A percentile compares a stretch with the other conserved stretches of the same genome.
Conservation (phyloP, 768 basidiomycete genomes). For the Scleroderma citrinum region DNA sequence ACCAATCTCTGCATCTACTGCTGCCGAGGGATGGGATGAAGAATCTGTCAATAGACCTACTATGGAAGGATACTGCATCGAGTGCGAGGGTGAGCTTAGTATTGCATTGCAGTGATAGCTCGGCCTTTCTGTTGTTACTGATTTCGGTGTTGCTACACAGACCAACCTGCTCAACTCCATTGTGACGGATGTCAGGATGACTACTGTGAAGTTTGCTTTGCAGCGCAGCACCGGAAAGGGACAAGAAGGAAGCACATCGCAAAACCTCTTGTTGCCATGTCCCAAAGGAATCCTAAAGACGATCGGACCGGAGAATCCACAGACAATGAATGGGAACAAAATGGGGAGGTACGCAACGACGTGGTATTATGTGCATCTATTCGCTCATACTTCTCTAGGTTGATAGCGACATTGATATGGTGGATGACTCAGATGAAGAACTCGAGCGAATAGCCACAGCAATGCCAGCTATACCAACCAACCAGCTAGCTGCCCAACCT, state of each 20-base stretch:
- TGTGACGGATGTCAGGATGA: slow-evolving; percentile 69
- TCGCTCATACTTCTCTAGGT: slow-evolving; percentile 15
- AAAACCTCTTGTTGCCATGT: slow-evolving; percentile 36
- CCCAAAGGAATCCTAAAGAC: slow-evolving; percentile 6
- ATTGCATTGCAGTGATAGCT: background rate
- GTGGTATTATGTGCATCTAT: background rate
- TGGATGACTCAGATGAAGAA: slow-evolving; percentile 29
- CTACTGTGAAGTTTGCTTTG: slow-evolving; percentile 84
- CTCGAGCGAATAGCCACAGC: slow-evolving; percentile 32
- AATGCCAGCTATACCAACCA: slow-evolving; percentile 13
- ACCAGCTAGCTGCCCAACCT: slow-evolving; percentile 52
- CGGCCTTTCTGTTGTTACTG: background rate
- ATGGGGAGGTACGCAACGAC: slow-evolving; percentile 16
- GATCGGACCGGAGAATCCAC: slow-evolving; percentile 12
- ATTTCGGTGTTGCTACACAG: slow-evolving; percentile 31
- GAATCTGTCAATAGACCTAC: slow-evolving; percentile 42
- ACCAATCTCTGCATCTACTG: slow-evolving; percentile 27
- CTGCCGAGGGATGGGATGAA: slow-evolving; percentile 62
- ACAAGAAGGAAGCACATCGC: slow-evolving; percentile 58
- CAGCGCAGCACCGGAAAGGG: slow-evolving; percentile 80
- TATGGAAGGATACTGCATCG: slow-evolving; percentile 67
- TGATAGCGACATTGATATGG: slow-evolving; percentile 33
- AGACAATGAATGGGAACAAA: slow-evolving; percentile 3
- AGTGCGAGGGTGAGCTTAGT: slow-evolving; percentile 71
- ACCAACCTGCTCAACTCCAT: slow-evolving; percentile 73